Conservation (phyloP, 768 basidiomycete genomes). For the Dentipellis sp. region DNA sequence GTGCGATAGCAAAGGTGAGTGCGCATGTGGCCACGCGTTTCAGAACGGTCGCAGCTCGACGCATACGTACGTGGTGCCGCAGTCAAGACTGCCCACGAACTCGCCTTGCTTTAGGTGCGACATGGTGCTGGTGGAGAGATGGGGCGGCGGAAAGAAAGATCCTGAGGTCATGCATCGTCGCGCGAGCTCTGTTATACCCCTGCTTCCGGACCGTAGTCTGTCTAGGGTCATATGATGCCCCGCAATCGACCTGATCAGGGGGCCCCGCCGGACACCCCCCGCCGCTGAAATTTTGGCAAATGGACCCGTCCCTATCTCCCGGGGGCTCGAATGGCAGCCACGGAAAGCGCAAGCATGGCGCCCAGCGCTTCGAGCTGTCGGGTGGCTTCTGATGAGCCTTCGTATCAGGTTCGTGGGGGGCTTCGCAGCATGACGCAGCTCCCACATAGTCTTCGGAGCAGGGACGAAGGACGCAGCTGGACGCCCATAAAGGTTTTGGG, state of each 20-base stretch:
- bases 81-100: slow-evolving; percentile 89
- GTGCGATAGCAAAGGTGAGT: slow-evolving; percentile 1
- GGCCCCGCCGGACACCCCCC: background rate
- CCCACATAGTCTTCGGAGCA: too few species aligned
- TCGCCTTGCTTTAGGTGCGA: slow-evolving; percentile 48
- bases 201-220: background rate
- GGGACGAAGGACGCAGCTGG: too few species aligned
- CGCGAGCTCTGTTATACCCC: too few species aligned
- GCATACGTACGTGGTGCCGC: slow-evolving; percentile 80
- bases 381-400: too few species aligned
- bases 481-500: too few species aligned
- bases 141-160: background rate
- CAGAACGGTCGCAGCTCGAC: background rate
- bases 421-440: too few species aligned
- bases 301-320: too few species aligned
- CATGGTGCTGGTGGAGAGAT: slow-evolving; percentile 18
- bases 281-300: too few species aligned
- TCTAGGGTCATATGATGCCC: background rate
- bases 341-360: too few species aligned
- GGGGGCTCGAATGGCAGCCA: too few species aligned
- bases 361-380: too few species aligned
- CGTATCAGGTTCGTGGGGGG: too few species aligned
- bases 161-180: background rate
- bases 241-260: background rate
- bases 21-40: slow-evolving; percentile 1